Evolutionary conservation across 192 early-diverging fungal species (phyloP), one percentile per base, ranked within the genome.

Genomic region (Glomus cerebriforme): DNA sequence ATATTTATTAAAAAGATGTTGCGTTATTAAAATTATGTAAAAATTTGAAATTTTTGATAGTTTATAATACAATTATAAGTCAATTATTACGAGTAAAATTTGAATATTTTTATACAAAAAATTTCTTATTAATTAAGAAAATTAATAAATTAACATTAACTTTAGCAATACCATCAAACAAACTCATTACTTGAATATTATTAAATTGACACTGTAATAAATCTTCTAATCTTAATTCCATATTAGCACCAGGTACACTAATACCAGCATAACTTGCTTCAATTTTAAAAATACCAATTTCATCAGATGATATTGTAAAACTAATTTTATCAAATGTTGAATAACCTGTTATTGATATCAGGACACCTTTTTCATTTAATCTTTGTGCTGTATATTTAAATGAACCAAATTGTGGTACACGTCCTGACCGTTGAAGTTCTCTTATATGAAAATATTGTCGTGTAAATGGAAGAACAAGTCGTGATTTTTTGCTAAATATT

Each of bases 121-220:
- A 99, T 92, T 98, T 98, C 84, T 98, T 98, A 91, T 99, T 99
- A 80, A 99, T 92, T 32, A 99, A 84, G 82, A 92, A 98, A 47
- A 98, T 92, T 66, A 99, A 87, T 77, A 99, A 80, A 80, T 99
- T 98, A 43, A 98, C 92, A 85, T 99, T 99, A 62, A 99, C 95
- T 75, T 95, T 96, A 24, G 91, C 93, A 63, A 93, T 92, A 59
- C 93, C 92, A 81, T 98, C 97, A 83, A 97, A 94, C 24, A 99
- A 83, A 34, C 90, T 94, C 89, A 98, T 97, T 19, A 94, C 91
- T 67, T 94, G 91, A 31, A 95, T 91, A 77, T 95, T 95, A 80
- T 99, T 93, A 87, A 95, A 98, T 85, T 98, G 97, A 66, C 90
- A 87, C 82, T 98, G 95, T 73, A 99, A 85, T 81, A 99, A 84